phyloP scores from a whole-genome alignment of 345 rosid genomes.

The Kernera saxatilis region DNA sequence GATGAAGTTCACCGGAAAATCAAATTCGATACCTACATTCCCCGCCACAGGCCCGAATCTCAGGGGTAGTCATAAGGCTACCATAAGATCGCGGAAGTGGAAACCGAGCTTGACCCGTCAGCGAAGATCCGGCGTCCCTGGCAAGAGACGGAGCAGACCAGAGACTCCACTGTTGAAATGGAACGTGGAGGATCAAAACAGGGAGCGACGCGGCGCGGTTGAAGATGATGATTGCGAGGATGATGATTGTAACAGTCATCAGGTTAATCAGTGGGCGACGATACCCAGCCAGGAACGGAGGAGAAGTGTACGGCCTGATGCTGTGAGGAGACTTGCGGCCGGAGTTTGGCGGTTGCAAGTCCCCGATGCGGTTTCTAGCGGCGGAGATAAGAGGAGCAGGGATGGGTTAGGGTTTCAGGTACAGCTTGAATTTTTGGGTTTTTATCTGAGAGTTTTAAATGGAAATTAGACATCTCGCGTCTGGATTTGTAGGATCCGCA shows the following conservation, averaged over 20 bases:
- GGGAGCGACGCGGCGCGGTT: conserved; percentile 10
- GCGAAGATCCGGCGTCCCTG: conserved; percentile 36
- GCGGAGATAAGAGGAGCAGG: conserved; percentile 18
- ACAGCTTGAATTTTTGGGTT: not conserved
- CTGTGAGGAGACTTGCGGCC: conserved; percentile 86
- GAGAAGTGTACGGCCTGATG: conserved; percentile 24
- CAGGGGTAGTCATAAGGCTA: not conserved
- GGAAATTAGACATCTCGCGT: too few species aligned
- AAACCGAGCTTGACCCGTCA: conserved; percentile 37
- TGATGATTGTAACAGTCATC: conserved; percentile 27
- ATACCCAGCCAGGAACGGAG: conserved; percentile 28
- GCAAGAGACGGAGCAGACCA: conserved; percentile 49
- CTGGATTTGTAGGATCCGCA: not conserved
- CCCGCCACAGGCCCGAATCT: conserved; percentile 43
- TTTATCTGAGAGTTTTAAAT: too few species aligned
- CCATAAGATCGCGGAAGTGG: conserved; percentile 35
- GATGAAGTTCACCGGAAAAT: conserved; percentile 63
- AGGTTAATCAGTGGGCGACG: conserved; percentile 7
- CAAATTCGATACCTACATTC: conserved; percentile 34
- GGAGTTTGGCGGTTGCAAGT: conserved; percentile 80
- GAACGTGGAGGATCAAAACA: conserved; percentile 47
- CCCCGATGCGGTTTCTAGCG: conserved; percentile 32
- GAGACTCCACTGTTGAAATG: conserved; percentile 61
- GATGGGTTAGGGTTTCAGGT: conserved; percentile 60
- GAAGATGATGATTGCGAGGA: conserved; percentile 31